A percentile compares a stretch with the other conserved stretches of the same genome.
Evolutionary conservation across 495 filamentous ascomycete genomes (phyloP).

Genomic region (Gamarada debralockiae): DNA sequence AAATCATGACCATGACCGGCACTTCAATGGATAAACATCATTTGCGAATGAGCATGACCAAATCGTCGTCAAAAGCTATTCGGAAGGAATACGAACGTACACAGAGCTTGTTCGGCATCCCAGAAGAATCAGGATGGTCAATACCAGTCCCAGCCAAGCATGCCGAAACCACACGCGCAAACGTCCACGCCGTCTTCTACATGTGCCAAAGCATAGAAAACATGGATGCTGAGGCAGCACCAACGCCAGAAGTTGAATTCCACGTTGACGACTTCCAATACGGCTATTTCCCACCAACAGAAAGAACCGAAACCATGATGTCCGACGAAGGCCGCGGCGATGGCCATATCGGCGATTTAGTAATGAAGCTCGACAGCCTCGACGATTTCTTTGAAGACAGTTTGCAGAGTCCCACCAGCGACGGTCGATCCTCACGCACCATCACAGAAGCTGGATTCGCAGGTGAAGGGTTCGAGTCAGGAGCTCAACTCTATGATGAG

Average conservation of each 20-base stretch:
- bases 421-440: constrained; percentile 55
- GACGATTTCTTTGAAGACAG: constrained; percentile 89
- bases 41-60: constrained; percentile 93
- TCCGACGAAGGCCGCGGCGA: constrained; percentile 78
- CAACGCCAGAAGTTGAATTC: constrained; percentile 87
- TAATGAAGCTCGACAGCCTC: constrained; percentile 85
- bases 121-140: constrained; percentile 93
- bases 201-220: constrained; percentile 69
- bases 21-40: constrained; percentile 92
- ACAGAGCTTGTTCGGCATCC: constrained; percentile 93
- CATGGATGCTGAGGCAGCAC: constrained; percentile 51
- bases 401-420: constrained; percentile 49
- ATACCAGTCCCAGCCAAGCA: constrained; percentile 90
- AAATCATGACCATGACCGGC: constrained; percentile 90
- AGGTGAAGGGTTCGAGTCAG: constrained; percentile 59
- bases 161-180: constrained; percentile 75
- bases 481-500: constrained; percentile 87
- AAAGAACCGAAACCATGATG: constrained; percentile 85
- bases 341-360: constrained; percentile 74
- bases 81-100: constrained; percentile 93
- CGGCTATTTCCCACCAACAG: constrained; percentile 62
- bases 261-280: constrained; percentile 81
- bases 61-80: constrained; percentile 72
- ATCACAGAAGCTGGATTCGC: constrained; percentile 58
- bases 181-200: constrained; percentile 96